Evolutionary conservation across 2,329 filamentous ascomycete species (phyloP), one percentile per base, ranked within the genome.

Genomic region (Sordariomycetes sp.): DNA sequence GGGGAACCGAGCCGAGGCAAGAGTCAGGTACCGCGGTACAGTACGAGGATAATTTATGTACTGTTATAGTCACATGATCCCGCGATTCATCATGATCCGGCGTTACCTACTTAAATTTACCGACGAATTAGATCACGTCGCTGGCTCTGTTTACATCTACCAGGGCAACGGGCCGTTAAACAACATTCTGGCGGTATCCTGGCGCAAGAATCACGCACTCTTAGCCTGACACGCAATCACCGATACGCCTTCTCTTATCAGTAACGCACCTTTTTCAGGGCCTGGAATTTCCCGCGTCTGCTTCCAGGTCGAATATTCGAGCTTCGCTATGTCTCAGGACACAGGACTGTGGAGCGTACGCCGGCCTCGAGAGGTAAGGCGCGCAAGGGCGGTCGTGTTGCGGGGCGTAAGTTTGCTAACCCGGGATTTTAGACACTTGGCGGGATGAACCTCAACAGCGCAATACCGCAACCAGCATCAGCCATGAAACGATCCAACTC

Each of bases 401-500:
- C 24, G n/a, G n/a, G 8, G 15, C 42, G 10, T 3, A 22, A 48
- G 42, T n/a, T 39, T 39, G 3, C 36, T 54, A 36, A 24, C 28
- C 13, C 8, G n/a, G 42, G 7, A 20, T 10, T 36, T 2, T 48
- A 95, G 90, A 96, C 94, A 57, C 82, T 97, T 60, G 91, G 87
- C 62, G 85, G 85, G 63, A 84, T 96, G 66, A 92, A 84, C 69
- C 83, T 85, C 69, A 92, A 90, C 70, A 87, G 88, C 22, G 82
- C 84, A 24, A 89, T 99, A 61, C 94, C 94, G 22, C 90, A 95
- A 73, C 92, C 94, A 10, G 81, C 88, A 32, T 97, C 92, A 48
- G 89, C 90, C 48, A 86, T 99, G 80, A 99, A 99, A 76, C 89
- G 94, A 69, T 87, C 89, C 34, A 94, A 85, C 66, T 91, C 90